Conservation (phyloP, 371 early-diverging fungal genomes). For the Apophysomyces sp. region DNA sequence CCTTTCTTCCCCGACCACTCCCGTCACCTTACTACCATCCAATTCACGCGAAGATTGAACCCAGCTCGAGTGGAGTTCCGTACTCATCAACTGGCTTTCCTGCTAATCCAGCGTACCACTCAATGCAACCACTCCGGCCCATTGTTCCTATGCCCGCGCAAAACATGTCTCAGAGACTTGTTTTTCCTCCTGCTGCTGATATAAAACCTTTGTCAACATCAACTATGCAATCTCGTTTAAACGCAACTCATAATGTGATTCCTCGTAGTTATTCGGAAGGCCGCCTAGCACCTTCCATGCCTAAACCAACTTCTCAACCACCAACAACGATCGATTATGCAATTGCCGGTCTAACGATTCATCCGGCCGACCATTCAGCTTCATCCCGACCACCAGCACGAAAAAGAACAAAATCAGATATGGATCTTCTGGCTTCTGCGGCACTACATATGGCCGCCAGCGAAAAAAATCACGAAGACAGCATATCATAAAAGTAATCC, state of each 20-base stretch:
- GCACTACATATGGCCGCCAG: conserved; percentile 4
- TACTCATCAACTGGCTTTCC: background rate
- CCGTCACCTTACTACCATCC: background rate
- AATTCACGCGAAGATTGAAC: background rate
- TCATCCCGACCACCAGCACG: conserved; percentile 4
- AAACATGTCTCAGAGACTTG: background rate
- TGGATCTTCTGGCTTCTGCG: conserved; percentile 14
- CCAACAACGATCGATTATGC: conserved; percentile 1
- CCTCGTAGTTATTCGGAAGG: background rate
- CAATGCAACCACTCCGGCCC: background rate
- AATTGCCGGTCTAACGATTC: conserved; percentile 6
- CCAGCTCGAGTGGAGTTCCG: background rate
- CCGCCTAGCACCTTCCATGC: background rate
- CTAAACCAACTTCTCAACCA: background rate
- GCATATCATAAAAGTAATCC: background rate
- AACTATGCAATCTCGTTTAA: background rate
- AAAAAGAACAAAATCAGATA: conserved; percentile 10
- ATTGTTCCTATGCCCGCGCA: background rate
- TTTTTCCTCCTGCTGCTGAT: background rate
- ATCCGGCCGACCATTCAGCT: background rate
- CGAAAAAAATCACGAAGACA: background rate
- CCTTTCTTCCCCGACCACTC: background rate
- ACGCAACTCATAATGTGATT: background rate
- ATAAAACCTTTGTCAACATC: background rate
- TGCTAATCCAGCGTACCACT: background rate